Evolutionary conservation across 306 rosid genomes (phyloP).

Genomic region (Cicer arietinum): DNA sequence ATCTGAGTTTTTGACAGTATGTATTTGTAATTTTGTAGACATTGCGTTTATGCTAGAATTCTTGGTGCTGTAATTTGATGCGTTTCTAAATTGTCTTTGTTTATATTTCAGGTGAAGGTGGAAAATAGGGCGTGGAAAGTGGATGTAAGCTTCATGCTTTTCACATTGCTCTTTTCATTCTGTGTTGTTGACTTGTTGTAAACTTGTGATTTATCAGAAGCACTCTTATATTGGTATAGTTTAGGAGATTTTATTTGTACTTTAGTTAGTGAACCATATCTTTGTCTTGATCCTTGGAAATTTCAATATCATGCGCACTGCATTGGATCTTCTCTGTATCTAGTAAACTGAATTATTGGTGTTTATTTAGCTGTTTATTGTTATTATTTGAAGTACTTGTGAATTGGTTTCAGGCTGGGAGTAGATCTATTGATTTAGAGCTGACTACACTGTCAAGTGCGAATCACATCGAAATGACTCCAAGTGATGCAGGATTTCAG

Average conservation of each 20-base stretch:
- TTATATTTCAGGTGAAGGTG: constrained; percentile 84
- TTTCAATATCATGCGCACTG: constrained; percentile 5
- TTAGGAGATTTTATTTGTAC: background rate
- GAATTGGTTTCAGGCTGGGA: constrained; percentile 82
- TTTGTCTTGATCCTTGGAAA: constrained; percentile 23
- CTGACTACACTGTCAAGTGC: constrained; percentile 87
- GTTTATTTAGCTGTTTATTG: constrained; percentile 41
- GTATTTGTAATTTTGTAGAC: background rate
- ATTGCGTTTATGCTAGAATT: background rate
- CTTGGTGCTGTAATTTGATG: background rate
- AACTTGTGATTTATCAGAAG: background rate
- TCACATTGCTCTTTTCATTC: background rate
- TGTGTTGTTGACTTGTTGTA: background rate
- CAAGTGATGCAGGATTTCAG: constrained; percentile 97
- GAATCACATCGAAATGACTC: constrained; percentile 85
- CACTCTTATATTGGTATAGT: background rate
- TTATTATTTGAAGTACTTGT: constrained; percentile 32
- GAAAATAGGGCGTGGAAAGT: constrained; percentile 93
- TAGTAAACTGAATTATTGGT: background rate
- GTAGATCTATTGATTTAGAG: constrained; percentile 88
- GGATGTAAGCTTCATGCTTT: constrained; percentile 67
- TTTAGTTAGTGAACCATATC: constrained; percentile 1
- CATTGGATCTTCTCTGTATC: background rate
- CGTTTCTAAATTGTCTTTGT: constrained; percentile 13
- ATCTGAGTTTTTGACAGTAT: background rate